A percentile compares a stretch with the other conserved stretches of the same genome.
These are phyloP conservation scores for Quercus tomentella DNA, from an alignment of 331 rosid genomes.

Conservation along the genomic window DNA sequence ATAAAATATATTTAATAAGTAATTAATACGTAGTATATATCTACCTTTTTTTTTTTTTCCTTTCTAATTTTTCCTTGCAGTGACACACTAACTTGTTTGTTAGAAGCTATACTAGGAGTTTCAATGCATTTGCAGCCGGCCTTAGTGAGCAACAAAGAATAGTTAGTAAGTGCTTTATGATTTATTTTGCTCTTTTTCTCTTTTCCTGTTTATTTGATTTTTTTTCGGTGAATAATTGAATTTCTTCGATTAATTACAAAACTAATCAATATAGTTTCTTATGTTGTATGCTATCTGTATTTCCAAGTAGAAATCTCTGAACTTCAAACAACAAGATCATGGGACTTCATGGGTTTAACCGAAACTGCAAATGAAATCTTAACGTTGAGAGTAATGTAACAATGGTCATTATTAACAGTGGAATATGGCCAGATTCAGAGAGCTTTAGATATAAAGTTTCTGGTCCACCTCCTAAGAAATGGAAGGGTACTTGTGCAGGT, in stretches of 20 bases:
- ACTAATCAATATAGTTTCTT: too few species aligned
- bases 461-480: conserved; percentile 41
- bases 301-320: conserved; percentile 18
- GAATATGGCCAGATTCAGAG: conserved; percentile 46
- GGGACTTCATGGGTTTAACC: conserved; percentile 41
- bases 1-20: too few species aligned
- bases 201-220: too few species aligned
- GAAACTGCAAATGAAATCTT: conserved; percentile 1
- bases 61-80: neutral
- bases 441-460: conserved; percentile 38
- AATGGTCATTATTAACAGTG: conserved; percentile 39
- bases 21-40: too few species aligned
- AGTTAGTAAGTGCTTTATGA: neutral
- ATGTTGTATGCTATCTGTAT: conserved; percentile 15
- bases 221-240: too few species aligned
- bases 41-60: too few species aligned
- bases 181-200: too few species aligned
- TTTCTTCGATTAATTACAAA: too few species aligned
- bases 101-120: too few species aligned
- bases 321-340: conserved; percentile 43
- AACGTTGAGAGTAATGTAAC: conserved; percentile 21
- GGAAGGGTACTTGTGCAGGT: conserved; percentile 42
- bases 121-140: too few species aligned
- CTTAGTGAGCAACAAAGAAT: conserved; percentile 20
- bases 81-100: neutral